Conservation (phyloP, 2,329 filamentous ascomycete species). For the Chrysosporium keratinophilum region DNA sequence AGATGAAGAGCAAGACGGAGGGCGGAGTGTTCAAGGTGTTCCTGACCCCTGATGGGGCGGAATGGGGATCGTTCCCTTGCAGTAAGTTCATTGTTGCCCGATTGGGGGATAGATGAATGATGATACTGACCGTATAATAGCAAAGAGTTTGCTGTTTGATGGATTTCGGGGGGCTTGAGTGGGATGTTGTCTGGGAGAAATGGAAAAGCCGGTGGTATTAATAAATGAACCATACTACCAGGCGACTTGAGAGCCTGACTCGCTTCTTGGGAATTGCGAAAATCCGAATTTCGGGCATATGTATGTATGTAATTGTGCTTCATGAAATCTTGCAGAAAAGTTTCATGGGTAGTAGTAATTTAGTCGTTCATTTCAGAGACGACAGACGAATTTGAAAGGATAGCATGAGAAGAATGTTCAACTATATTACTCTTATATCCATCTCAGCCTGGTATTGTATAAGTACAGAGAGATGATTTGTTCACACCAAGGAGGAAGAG, state of each 20-base stretch:
- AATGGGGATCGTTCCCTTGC: slow-evolving; percentile 9
- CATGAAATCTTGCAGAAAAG: not conserved
- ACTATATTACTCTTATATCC: not conserved
- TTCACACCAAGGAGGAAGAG: not conserved
- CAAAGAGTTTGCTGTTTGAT: slow-evolving; percentile 3
- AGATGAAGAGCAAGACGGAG: slow-evolving; percentile 33
- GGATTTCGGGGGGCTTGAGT: not conserved
- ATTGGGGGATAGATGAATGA: not conserved
- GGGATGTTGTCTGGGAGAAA: not conserved
- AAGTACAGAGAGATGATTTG: not conserved
- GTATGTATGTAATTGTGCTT: no score
- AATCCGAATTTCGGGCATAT: no score
- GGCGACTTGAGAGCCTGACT: no score
- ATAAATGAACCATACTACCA: no score
- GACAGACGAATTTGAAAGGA: not conserved
- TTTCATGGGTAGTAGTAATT: not conserved
- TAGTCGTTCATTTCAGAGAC: not conserved
- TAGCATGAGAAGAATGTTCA: not conserved
- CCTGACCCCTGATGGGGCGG: not conserved
- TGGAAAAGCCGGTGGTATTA: no score
- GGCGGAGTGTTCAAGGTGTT: slow-evolving; percentile 23
- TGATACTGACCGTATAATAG: not conserved
- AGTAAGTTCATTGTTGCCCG: slow-evolving; percentile 1
- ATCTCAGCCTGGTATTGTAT: slow-evolving; percentile 1
- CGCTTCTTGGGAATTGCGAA: no score